Evolutionary conservation across 768 basidiomycete genomes (phyloP), one percentile per base, ranked within the genome.

Genomic region (Lyophyllum shimeji): DNA sequence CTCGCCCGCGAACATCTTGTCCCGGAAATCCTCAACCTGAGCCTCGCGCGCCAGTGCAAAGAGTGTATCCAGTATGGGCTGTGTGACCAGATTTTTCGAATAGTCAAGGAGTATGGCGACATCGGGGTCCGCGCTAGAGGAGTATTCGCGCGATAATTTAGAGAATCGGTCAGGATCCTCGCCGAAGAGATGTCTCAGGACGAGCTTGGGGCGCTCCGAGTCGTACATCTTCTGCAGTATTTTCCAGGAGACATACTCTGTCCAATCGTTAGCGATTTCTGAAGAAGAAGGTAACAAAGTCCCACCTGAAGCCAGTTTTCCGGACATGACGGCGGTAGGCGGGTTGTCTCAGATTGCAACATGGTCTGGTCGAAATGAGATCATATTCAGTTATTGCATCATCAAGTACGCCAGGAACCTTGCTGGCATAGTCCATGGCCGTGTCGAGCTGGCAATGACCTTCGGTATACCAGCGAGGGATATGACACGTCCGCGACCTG

Each of bases 31-130:
- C 81, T 97, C 94, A 53, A 98, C 84, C 46, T 84, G 74, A 25
- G 95, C 95, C 72, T 98, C 96, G 56, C 84, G 81, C 25, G 85
- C 93, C 56, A 99, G 86, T 11, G 78, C 70, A 62, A 98, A 78
- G 45, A 98, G 86, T 3, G 84, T 81, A 37, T 81, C 73, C 59
- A 95, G 80, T 73, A 98, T 86, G 53, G 90, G 85, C 67, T 91
- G 77, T 57, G 89, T 93, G 79, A 98, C 83, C 63, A 98, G 75
- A 76, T 98, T 96, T 76, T 99, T 98, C 68, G 94, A 97, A 77
- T 91, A 95, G 74, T 99, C 96, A 68, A 97, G 81, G 57, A 99
- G 83, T 78, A 99, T 82, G 49, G 89, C 88, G 50, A 87, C 86
- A 57, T 80, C 78, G 8, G 86, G 80, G 47, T 87, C 86, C 42